Conservation (phyloP, 2,329 filamentous ascomycete genomes). For the Pleoardoris graminearum region DNA sequence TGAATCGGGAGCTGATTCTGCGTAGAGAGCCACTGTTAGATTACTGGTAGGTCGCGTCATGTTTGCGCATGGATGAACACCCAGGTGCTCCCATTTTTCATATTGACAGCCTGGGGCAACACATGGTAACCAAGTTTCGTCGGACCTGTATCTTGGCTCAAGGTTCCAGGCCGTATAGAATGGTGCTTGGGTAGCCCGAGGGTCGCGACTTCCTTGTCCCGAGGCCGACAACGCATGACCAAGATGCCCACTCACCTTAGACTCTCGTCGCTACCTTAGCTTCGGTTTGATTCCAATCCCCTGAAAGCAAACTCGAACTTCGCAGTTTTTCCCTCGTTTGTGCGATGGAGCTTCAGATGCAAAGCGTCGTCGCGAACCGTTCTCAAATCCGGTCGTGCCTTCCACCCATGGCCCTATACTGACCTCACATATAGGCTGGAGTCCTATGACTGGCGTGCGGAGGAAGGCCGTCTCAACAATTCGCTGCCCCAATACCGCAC, state of each 20-base stretch:
- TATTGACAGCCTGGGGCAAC: no score
- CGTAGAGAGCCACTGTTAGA: conserved; percentile 64
- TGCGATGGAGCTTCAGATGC: not conserved
- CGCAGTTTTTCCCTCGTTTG: not conserved
- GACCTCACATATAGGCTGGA: conserved; percentile 60
- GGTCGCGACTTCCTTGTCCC: not conserved
- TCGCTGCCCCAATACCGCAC: conserved; percentile 67
- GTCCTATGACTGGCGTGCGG: conserved; percentile 65
- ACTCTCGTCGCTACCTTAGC: no score
- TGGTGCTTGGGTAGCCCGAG: no score
- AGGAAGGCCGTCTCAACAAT: conserved; percentile 62
- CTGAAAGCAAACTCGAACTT: not conserved
- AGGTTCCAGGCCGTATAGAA: no score
- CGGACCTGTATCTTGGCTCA: no score
- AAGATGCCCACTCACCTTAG: not conserved
- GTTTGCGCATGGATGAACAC: not conserved
- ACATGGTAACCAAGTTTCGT: no score
- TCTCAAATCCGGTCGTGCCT: not conserved
- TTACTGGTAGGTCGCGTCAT: conserved; percentile 55
- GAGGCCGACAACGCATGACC: not conserved
- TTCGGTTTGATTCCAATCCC: no score
- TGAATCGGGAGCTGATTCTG: not conserved
- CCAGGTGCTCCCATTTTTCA: no score
- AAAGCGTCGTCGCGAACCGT: not conserved
- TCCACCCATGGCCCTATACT: conserved; percentile 13